These are phyloP conservation scores for Tricharina praecox DNA, from an alignment of 495 filamentous ascomycete genomes.

Conservation along the genomic window DNA sequence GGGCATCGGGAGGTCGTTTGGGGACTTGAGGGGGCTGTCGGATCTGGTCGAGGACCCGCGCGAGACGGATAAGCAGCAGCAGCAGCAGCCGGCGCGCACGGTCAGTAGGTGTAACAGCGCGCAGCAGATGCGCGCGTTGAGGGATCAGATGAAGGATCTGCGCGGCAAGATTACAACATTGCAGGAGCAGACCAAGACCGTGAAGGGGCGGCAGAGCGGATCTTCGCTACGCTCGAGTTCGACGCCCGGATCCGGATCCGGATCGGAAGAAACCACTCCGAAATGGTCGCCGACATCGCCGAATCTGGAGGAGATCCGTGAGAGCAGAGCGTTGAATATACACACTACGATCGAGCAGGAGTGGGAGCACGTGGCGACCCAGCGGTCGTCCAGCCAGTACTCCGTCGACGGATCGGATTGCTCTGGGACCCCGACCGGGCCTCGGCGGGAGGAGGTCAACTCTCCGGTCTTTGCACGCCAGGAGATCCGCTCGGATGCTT, in stretches of 20 bases:
- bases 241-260: slow-evolving; percentile 10
- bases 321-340: slow-evolving; percentile 2
- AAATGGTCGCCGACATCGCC: not conserved
- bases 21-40: slow-evolving; percentile 15
- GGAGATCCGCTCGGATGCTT: not conserved
- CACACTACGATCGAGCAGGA: not conserved
- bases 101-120: slow-evolving; percentile 19
- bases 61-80: slow-evolving; percentile 4
- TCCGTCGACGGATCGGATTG: not conserved
- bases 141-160: slow-evolving; percentile 84
- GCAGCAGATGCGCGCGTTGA: slow-evolving; percentile 61
- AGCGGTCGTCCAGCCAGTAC: not conserved
- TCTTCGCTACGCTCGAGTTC: slow-evolving; percentile 28
- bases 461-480: not conserved
- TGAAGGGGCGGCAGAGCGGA: slow-evolving; percentile 60
- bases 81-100: not conserved
- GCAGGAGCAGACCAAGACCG: slow-evolving; percentile 64
- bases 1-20: slow-evolving; percentile 2
- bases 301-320: slow-evolving; percentile 1
- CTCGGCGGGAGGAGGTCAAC: not conserved
- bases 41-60: slow-evolving; percentile 16
- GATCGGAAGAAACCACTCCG: no score
- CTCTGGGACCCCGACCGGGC: not conserved
- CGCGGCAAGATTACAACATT: slow-evolving; percentile 80
- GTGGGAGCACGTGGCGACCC: not conserved